Evolutionary conservation across 2,329 filamentous ascomycete species (phyloP).

Genomic region (Xylariaceae sp.): DNA sequence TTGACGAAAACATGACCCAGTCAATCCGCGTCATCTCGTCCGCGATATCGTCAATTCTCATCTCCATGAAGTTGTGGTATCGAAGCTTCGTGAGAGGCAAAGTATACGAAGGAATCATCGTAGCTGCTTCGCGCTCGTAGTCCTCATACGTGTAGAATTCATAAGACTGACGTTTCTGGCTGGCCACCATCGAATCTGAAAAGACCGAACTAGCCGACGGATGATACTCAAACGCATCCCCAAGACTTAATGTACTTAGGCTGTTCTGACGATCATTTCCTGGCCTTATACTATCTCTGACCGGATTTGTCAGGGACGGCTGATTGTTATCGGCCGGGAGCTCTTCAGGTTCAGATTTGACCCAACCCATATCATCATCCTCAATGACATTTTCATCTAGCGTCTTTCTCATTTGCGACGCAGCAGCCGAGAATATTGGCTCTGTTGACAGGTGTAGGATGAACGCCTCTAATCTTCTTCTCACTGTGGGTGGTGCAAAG

Average conservation of each 20-base stretch:
- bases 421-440: constrained; percentile 76
- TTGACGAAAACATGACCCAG: constrained; percentile 97
- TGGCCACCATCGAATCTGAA: constrained; percentile 32
- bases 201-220: constrained; percentile 44
- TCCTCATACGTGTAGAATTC: constrained; percentile 65
- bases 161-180: constrained; percentile 40
- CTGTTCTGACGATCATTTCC: constrained; percentile 39
- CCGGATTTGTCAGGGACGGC: constrained; percentile 16
- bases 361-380: constrained; percentile 92
- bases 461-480: constrained; percentile 67
- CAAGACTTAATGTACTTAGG: constrained; percentile 44
- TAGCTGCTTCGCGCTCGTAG: constrained; percentile 71
- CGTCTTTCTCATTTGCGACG: constrained; percentile 76
- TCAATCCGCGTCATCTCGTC: constrained; percentile 92
- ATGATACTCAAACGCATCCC: constrained; percentile 39
- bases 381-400: constrained; percentile 67
- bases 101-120: constrained; percentile 63
- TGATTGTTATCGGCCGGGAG: constrained; percentile 21
- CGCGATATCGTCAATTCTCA: constrained; percentile 77
- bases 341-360: constrained; percentile 60
- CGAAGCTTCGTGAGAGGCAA: constrained; percentile 74
- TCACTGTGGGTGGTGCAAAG: constrained; percentile 74
- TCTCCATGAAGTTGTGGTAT: constrained; percentile 87
- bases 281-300: constrained; percentile 20
- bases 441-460: constrained; percentile 67